A percentile compares a stretch with the other conserved stretches of the same genome.
Evolutionary conservation across 345 rosid genomes (phyloP).

Genomic region (Hibiscus trionum): DNA sequence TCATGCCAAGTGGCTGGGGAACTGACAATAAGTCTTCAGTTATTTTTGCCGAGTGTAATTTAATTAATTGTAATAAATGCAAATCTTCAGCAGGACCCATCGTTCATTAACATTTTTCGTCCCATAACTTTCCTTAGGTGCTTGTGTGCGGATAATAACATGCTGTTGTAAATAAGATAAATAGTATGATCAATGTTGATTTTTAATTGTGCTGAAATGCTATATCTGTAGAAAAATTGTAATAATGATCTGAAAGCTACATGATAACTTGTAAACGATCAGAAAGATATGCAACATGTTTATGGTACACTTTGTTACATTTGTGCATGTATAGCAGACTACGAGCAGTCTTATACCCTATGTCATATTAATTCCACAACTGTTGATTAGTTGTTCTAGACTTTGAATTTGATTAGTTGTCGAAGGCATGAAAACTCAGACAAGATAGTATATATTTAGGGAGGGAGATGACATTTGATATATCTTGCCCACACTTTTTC

Average conservation of each 20-base stretch:
- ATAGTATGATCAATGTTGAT: not conserved
- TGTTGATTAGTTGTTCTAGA: not conserved
- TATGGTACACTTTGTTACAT: not conserved
- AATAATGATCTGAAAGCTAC: not conserved
- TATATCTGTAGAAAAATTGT: not conserved
- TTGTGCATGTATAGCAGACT: not conserved
- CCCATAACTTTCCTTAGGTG: not conserved
- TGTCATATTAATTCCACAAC: not conserved
- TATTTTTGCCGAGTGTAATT: not conserved
- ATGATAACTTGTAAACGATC: not conserved
- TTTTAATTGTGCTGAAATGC: not conserved
- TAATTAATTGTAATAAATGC: not conserved
- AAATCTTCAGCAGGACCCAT: not conserved
- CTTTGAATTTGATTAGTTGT: not conserved
- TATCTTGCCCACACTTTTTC: not conserved
- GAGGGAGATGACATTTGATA: not conserved
- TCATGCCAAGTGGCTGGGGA: not conserved
- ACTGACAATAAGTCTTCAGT: not conserved
- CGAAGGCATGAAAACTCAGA: not conserved
- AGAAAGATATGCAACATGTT: not conserved
- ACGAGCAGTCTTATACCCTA: not conserved
- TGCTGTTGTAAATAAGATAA: not conserved
- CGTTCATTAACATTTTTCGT: not conserved
- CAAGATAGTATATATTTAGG: not conserved
- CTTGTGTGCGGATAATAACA: not conserved